Conservation (phyloP, 352 stramenopile genomes). For the Globisporangium ultimum region DNA sequence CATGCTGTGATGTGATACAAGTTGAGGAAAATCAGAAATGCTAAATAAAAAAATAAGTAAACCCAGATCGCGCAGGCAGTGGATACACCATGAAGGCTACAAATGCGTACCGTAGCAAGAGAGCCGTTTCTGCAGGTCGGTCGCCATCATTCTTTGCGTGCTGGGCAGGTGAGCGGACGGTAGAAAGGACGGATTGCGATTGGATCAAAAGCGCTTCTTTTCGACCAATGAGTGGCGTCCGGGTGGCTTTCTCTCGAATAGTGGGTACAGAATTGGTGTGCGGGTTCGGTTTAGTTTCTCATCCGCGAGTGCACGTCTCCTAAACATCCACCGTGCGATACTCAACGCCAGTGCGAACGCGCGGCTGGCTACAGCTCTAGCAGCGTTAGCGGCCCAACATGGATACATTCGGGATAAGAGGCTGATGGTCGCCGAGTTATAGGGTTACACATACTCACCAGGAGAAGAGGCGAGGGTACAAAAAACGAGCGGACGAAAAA, state of each 20-base stretch:
- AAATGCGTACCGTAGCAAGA: conserved; percentile 1
- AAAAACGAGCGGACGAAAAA: neutral
- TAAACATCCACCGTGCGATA: conserved; percentile 5
- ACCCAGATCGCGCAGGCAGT: neutral
- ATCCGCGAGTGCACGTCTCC: conserved; percentile 2
- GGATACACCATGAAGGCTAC: neutral
- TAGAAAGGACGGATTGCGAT: neutral
- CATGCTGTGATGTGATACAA: neutral
- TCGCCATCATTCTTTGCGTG: neutral
- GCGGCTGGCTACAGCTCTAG: conserved; percentile 5
- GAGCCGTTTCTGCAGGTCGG: neutral
- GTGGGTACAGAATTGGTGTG: neutral
- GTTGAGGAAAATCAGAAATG: neutral
- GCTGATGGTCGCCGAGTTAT: neutral
- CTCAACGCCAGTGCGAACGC: neutral
- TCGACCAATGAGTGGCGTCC: neutral
- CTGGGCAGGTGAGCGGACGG: neutral
- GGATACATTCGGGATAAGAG: conserved; percentile 7
- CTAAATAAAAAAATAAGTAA: neutral
- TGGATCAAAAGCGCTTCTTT: conserved; percentile 5
- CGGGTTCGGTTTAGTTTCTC: neutral
- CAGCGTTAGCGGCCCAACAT: conserved; percentile 5
- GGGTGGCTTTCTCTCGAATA: neutral
- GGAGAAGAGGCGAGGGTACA: neutral
- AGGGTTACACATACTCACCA: neutral